Evolutionary conservation across 495 filamentous ascomycete genomes (phyloP).

Genomic region (Trichoderma gamsii): DNA sequence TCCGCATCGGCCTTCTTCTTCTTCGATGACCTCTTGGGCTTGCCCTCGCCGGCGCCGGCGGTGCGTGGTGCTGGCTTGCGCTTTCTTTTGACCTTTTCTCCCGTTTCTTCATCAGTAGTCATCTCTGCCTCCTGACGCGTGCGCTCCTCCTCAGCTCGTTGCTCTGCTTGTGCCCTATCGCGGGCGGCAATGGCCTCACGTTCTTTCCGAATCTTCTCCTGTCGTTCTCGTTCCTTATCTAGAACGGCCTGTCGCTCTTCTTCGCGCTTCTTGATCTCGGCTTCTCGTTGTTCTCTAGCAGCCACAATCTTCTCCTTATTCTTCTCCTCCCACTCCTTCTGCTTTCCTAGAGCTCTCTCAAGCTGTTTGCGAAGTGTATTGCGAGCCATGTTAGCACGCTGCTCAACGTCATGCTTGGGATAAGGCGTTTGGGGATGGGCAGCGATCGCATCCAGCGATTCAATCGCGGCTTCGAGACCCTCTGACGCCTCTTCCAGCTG

Average conservation of each 20-base stretch:
- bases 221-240: conserved; percentile 60
- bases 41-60: conserved; percentile 42
- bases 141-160: conserved; percentile 67
- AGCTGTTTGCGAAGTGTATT: conserved; percentile 91
- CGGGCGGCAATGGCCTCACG: conserved; percentile 69
- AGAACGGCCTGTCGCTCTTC: conserved; percentile 61
- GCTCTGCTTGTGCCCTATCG: conserved; percentile 62
- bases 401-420: conserved; percentile 80
- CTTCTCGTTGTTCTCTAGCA: conserved; percentile 69
- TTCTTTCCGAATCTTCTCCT: conserved; percentile 74
- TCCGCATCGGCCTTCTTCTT: conserved; percentile 64
- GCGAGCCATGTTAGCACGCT: conserved; percentile 91
- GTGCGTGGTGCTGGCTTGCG: conserved; percentile 49
- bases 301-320: conserved; percentile 77
- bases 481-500: conserved; percentile 71
- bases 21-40: conserved; percentile 45
- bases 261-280: conserved; percentile 66
- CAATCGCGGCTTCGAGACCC: conserved; percentile 88
- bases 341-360: conserved; percentile 71
- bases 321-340: conserved; percentile 88
- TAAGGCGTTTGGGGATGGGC: conserved; percentile 81
- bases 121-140: conserved; percentile 60
- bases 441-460: conserved; percentile 71
- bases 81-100: conserved; percentile 66
- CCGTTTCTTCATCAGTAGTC: conserved; percentile 71